Conservation (phyloP, 257 asterid species). For the Solanum virginianum region DNA sequence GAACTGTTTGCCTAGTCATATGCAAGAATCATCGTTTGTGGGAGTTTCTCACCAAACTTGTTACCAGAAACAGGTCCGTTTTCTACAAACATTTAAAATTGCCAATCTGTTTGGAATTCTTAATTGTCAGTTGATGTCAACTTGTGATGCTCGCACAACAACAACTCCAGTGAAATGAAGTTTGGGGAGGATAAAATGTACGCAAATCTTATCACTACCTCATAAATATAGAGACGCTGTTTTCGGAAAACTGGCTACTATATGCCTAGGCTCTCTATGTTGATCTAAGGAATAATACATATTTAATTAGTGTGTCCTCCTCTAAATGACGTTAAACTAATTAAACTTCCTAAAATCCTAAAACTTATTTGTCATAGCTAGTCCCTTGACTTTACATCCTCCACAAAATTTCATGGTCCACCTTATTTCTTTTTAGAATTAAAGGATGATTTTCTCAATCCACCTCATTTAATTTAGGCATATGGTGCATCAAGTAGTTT, state of each 20-base stretch:
- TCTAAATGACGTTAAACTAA: not conserved
- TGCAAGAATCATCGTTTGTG: slow-evolving; percentile 85
- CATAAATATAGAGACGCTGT: no score
- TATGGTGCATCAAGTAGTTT: not conserved
- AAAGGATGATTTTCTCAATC: not conserved
- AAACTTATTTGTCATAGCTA: not conserved
- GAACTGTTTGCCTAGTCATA: slow-evolving; percentile 68
- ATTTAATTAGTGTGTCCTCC: not conserved
- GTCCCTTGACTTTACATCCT: not conserved
- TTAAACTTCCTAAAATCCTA: not conserved
- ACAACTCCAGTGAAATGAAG: no score
- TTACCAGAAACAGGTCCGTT: slow-evolving; percentile 72
- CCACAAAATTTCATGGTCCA: not conserved
- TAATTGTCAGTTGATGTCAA: no score
- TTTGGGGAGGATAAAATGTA: no score
- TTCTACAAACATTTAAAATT: not conserved
- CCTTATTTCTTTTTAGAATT: not conserved
- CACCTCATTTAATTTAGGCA: not conserved
- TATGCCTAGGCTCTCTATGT: no score
- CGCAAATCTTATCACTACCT: no score
- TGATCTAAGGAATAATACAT: no score
- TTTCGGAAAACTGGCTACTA: no score
- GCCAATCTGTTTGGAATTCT: no score
- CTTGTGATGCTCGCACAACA: no score
- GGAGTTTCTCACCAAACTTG: slow-evolving; percentile 73